Conservation (phyloP, 768 basidiomycete genomes). For the Dentipellis fragilis region DNA sequence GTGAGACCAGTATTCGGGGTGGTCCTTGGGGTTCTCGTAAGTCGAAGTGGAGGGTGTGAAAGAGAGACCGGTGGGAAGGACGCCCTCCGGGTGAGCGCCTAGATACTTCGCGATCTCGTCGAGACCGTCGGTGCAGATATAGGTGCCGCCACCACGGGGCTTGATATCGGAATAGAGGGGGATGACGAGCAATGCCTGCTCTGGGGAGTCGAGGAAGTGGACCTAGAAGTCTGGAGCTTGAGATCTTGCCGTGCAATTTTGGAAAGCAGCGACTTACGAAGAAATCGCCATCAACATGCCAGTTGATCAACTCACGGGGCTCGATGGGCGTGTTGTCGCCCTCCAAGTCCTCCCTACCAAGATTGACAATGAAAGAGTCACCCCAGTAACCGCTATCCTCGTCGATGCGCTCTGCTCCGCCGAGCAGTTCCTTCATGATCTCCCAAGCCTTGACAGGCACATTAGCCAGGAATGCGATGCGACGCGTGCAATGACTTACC, state of each 20-base stretch:
- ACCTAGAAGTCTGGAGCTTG: slow-evolving; percentile 21
- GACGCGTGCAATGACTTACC: slow-evolving; percentile 17
- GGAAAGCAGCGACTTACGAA: slow-evolving; percentile 25
- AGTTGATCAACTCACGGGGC: slow-evolving; percentile 44
- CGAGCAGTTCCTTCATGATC: slow-evolving; percentile 50
- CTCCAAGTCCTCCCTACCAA: slow-evolving; percentile 38
- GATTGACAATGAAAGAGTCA: slow-evolving; percentile 55
- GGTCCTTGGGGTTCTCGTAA: slow-evolving; percentile 23
- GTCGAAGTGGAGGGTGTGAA: slow-evolving; percentile 38
- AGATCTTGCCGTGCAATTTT: neutral
- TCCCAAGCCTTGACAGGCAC: slow-evolving; percentile 37
- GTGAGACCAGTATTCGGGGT: slow-evolving; percentile 37
- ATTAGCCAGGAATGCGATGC: neutral
- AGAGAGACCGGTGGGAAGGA: slow-evolving; percentile 32
- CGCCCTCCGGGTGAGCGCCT: slow-evolving; percentile 42
- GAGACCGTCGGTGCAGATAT: slow-evolving; percentile 50
- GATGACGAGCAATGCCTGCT: slow-evolving; percentile 54
- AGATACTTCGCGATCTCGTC: slow-evolving; percentile 39
- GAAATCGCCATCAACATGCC: slow-evolving; percentile 57
- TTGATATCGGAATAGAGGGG: slow-evolving; percentile 50
- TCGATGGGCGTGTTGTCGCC: slow-evolving; percentile 18
- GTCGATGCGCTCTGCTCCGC: slow-evolving; percentile 49
- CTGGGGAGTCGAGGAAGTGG: slow-evolving; percentile 56
- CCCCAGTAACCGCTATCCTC: slow-evolving; percentile 39
- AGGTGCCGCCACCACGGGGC: slow-evolving; percentile 46